These are phyloP conservation scores for Pezizomycotina sp. DNA, from an alignment of 2,329 filamentous ascomycete genomes.

Conservation along the genomic window DNA sequence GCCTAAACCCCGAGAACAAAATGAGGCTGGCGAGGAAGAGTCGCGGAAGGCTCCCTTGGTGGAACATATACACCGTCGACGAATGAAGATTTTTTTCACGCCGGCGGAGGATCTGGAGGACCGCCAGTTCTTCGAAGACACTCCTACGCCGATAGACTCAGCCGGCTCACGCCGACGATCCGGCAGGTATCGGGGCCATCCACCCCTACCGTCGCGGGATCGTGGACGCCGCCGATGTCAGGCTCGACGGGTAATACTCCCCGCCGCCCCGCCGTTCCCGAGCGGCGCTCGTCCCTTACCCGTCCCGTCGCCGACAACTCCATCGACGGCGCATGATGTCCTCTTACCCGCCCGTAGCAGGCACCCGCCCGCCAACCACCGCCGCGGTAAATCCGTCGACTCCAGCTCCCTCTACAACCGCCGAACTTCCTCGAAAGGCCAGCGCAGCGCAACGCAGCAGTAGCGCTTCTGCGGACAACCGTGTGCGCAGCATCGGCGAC, in stretches of 20 bases:
- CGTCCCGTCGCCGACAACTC: constrained; percentile 12
- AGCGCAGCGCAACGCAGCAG: constrained; percentile 14
- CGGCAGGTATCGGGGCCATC: constrained; percentile 6
- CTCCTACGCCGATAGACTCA: constrained; percentile 7
- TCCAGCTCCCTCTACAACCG: constrained; percentile 14
- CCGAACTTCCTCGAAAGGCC: constrained; percentile 6
- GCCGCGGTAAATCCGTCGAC: constrained; percentile 15
- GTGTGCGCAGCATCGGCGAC: constrained; percentile 15
- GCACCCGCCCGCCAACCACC: constrained; percentile 8
- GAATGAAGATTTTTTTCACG: constrained; percentile 12
- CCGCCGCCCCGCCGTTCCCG: constrained; percentile 8
- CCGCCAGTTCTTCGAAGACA: constrained; percentile 7
- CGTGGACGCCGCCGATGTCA: neutral
- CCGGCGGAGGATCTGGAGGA: constrained; percentile 8
- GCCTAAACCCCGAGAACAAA: too few species aligned
- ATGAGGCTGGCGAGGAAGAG: too few species aligned
- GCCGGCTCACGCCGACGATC: constrained; percentile 3
- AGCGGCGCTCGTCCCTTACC: constrained; percentile 11
- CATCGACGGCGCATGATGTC: constrained; percentile 10
- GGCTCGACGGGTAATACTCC: constrained; percentile 12
- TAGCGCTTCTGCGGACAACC: constrained; percentile 9
- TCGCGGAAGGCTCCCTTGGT: too few species aligned
- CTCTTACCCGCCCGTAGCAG: constrained; percentile 15
- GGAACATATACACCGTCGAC: constrained; percentile 9
- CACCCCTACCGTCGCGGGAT: constrained; percentile 4